Evolutionary conservation across 345 rosid genomes (phyloP), one percentile per base, ranked within the genome.

Genomic region (Populus pruinosa): DNA sequence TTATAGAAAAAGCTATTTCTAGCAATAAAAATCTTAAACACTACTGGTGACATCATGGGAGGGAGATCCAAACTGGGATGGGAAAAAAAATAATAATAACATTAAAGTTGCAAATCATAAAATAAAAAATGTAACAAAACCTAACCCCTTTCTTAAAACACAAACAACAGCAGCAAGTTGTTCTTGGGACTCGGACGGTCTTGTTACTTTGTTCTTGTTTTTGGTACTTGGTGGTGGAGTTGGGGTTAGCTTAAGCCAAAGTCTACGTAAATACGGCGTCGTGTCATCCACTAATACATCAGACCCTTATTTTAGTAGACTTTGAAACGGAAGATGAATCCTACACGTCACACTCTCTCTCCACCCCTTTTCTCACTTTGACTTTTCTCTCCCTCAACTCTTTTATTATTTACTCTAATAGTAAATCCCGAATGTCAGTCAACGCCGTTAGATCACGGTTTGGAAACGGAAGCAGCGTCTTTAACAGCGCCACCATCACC

Each of bases 401-500:
- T 70, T 27, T 56, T 67, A 6, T 61, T 67, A 27, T 17, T 29
- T 47, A 61, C 62, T 16, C 14, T 35, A 20, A n/a, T 2, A 70
- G 70, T 18, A 10, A n/a, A 23, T 23, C 13, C 38, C n/a, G 11
- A 8, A 39, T 20, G 67, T 50, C 36, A 27, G 85, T 77, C 65
- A 77, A 62, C 81, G 70, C 67, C 78, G 80, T 85, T 75, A 18
- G 14, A 76, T 88, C 87, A 92, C 39, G 95, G 88, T 83, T 88
- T 88, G 82, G 95, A 83, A 73, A 88, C 86, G 74, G 97, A 89
- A 63, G 91, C 87, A 63, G 88, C 89, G 44, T 92, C 98, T 83
- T 91, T 89, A 38, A 86, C 85, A 67, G 91, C 86, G 21, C 80
- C 85, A 13, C 82, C 82, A 39, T 84, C 86, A 35, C 79, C 55